phyloP scores from a whole-genome alignment of 2,329 filamentous ascomycete genomes.

The Macroventuria anomochaeta region DNA sequence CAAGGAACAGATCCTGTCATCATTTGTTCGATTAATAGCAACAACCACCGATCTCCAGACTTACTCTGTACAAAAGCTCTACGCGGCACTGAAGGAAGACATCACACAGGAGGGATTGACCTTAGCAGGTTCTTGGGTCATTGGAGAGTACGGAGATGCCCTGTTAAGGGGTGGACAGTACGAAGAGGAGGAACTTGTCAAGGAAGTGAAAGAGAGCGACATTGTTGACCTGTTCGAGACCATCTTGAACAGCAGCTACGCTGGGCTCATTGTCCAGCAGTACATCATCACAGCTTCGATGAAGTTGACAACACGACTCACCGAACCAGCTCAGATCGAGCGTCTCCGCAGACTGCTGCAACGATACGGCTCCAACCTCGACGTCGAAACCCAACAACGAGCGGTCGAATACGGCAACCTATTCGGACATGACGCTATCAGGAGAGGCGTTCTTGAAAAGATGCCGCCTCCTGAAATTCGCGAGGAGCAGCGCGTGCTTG shows the following conservation, averaged over 20 bases:
- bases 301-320: conserved; percentile 89
- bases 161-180: conserved; percentile 89
- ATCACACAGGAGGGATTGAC: conserved; percentile 97
- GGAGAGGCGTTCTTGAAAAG: conserved; percentile 89
- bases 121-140: conserved; percentile 93
- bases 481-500: conserved; percentile 89
- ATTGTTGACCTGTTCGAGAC: conserved; percentile 90
- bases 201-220: conserved; percentile 83
- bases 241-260: conserved; percentile 94
- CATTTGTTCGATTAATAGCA: conserved; percentile 92
- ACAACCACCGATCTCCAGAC: conserved; percentile 94
- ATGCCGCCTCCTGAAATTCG: conserved; percentile 98
- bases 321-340: conserved; percentile 84
- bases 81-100: conserved; percentile 87
- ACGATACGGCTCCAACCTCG: conserved; percentile 81
- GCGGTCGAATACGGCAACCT: conserved; percentile 94
- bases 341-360: conserved; percentile 80
- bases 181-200: conserved; percentile 89
- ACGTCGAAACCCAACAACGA: conserved; percentile 94
- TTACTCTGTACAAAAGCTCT: conserved; percentile 95
- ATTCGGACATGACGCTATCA: conserved; percentile 87
- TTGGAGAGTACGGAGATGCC: conserved; percentile 93
- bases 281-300: conserved; percentile 95
- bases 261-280: conserved; percentile 87
- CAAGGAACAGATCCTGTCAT: conserved; percentile 96